Evolutionary conservation across 116 monocot genomes (phyloP), one percentile per base, ranked within the genome.

Genomic region (Cymodocea nodosa): DNA sequence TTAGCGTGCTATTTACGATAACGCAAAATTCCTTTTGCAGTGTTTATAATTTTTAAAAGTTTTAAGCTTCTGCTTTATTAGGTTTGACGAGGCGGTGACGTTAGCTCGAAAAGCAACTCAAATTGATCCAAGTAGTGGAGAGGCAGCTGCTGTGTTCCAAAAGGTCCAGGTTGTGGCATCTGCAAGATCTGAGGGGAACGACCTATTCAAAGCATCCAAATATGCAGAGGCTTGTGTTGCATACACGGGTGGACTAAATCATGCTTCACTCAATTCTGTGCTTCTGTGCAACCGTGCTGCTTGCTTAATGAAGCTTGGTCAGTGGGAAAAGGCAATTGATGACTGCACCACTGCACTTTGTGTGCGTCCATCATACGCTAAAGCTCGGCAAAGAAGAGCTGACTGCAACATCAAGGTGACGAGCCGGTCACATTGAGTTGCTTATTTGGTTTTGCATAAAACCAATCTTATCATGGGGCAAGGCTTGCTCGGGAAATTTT

Each of bases 371-470:
- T 64, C 76, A n/a, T 79, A 74, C 62, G 55, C 6, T 10, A 79
- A 74, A 59, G 79, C 79, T 52, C 65, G 79, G 16, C 78, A 85
- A 34, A 65, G 92, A 49, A 72, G 87, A 79, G 92, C 92, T 23
- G 83, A 87, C 57, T 92, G 87, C 84, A 73, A 85, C 73, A 60
- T 65, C 49, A 84, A 85, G 92, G 92, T 92, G 15, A 73, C 40
- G 25, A 51, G 23, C 40, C 44, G 3, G 30, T 1, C 12, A 5
- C 12, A 44, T 44, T 12, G 44, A 44, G 8, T 9, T 10, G 7
- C 44, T 44, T 44, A 44, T 44, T 44, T 8, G 11, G 44, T 44
- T 44, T 44, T 8, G 12, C 8, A 44, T 44, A 44, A 30, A 3
- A 3, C 30, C 30, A 30, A 30, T 30, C 30, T 30, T 30, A 30